Base-by-base conservation (phyloP, 78 protist genomes). In the Dictyostelium intermedium region DNA sequence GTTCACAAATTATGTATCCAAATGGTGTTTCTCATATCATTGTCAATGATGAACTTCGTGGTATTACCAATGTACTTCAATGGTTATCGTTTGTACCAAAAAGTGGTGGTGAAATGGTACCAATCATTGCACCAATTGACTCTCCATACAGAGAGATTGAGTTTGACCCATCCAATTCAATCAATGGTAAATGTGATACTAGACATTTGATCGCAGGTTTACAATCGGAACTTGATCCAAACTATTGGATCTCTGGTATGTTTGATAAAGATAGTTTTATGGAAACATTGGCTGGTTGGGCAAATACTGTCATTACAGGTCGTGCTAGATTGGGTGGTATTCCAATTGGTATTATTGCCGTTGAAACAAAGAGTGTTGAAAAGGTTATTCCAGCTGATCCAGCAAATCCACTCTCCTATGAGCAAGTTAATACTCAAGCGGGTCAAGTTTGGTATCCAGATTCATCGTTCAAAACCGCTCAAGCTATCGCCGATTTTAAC, bases 401-500 rank as follows among this genome's bases (percentile, higher is more conserved):
- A 0, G 99, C 99, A 72, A 96, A 97, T 93, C 97, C 97, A 41
- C 91, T 82, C 18, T 96, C 98, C 9, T 45, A 84, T 32, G 97
- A 94, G 63, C 77, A 77, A 14, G 87, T 92, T 34, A 66, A 77
- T 41, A 73, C 92, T 45, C 98, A 98, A 92, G 99, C 99, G 5
- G 99, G 98, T 34, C 98, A 98, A 91, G 99, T 99, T 83, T 98
- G 99, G 99, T 99, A 78, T 95, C 99, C 99, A 8, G 99, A 99
- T 95, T 86, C 97, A 11, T 98, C 99, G 4, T 98, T 23, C 98
- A 99, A 99, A 91, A 99, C 99, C 39, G 98, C 99, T 45, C 99
- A 98, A 83, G 98, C 98, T 10, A 96, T 99, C 25, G 50, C 78
- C n/a, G 99, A 99, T 85, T 96, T 98, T 85, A 84, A 98, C 91